Conservation (phyloP, 805 yeast genomes). For the Schizosaccharomyces pombe region DNA sequence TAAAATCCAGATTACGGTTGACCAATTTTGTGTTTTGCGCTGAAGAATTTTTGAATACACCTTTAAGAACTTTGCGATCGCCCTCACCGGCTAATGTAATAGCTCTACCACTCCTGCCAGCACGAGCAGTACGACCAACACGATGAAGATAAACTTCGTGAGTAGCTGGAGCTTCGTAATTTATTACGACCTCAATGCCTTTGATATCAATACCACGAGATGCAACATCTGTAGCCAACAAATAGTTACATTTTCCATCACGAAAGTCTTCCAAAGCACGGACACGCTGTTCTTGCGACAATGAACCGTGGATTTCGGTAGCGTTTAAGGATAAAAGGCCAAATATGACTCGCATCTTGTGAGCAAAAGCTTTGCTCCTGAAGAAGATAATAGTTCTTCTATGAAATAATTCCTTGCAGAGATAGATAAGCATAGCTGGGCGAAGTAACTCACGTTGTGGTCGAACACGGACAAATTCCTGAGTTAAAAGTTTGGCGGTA, state of each 20-base stretch:
- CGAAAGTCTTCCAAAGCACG: constrained; percentile 64
- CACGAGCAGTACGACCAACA: constrained; percentile 98
- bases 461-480: constrained; percentile 86
- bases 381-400: constrained; percentile 75
- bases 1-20: constrained; percentile 87
- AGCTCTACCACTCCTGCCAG: constrained; percentile 86
- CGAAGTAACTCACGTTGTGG: constrained; percentile 56
- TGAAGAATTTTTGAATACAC: constrained; percentile 48
- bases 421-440: constrained; percentile 56
- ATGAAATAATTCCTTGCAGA: constrained; percentile 45
- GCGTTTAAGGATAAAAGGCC: constrained; percentile 62
- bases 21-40: constrained; percentile 32
- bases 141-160: constrained; percentile 85
- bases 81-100: constrained; percentile 86
- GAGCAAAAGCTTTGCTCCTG: constrained; percentile 76
- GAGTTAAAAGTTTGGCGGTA: constrained; percentile 71
- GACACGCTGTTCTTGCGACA: constrained; percentile 81
- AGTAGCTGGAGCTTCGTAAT: constrained; percentile 85
- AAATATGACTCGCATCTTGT: constrained; percentile 66
- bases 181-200: constrained; percentile 80
- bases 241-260: constrained; percentile 56
- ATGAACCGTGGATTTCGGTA: constrained; percentile 69
- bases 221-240: constrained; percentile 92
- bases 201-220: constrained; percentile 99
- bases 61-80: constrained; percentile 78